Base-by-base conservation (phyloP, 495 filamentous ascomycete genomes). In the Aspergillus panamensis region DNA sequence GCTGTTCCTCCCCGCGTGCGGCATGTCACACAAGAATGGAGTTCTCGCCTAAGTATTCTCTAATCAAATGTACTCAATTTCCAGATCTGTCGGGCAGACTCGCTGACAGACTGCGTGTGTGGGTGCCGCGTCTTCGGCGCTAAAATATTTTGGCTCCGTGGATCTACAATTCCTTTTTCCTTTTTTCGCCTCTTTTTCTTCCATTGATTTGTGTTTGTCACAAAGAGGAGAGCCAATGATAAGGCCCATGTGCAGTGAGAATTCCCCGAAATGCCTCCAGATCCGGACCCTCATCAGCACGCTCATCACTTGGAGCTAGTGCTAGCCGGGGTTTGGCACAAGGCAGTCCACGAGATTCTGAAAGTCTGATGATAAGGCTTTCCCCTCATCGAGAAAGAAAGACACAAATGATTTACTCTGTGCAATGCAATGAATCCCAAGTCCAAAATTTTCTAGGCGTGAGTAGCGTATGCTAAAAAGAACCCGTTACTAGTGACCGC, bases 21-120 rank as follows among this genome's bases (percentile, higher is more conserved):
- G 68, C 58, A 76, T 69, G 73, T 75, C 67, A 69, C 68, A 75
- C 72, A 64, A 65, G 53, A 33, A 37, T 57, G 35, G 47, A 29
- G 53, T 42, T 62, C 37, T 39, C 59, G 47, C n/a, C 42, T 40
- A 39, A n/a, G n/a, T 37, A 9, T 39, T 39, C 2, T 39, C 35
- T 39, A 40, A 40, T 39, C 35, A 40, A 40, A 40, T 14, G 12
- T 25, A 25, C 25, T 25, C 25, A 25, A 25, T 25, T 25, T 25
- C 25, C 5, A 25, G 25, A 5, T 2, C 25, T 25, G 25, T 5
- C 5, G 25, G 25, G 25, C 2, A n/a, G 31, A 47, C 25, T 51
- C 35, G 45, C 44, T 44, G 35, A 21, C n/a, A 48, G 32, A 16
- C 44, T 48, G 53, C 30, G 14, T 30, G 55, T 9, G 49, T 51